These are phyloP conservation scores for Aspergillus leporis DNA, from an alignment of 495 filamentous ascomycete genomes.

Conservation along the genomic window DNA sequence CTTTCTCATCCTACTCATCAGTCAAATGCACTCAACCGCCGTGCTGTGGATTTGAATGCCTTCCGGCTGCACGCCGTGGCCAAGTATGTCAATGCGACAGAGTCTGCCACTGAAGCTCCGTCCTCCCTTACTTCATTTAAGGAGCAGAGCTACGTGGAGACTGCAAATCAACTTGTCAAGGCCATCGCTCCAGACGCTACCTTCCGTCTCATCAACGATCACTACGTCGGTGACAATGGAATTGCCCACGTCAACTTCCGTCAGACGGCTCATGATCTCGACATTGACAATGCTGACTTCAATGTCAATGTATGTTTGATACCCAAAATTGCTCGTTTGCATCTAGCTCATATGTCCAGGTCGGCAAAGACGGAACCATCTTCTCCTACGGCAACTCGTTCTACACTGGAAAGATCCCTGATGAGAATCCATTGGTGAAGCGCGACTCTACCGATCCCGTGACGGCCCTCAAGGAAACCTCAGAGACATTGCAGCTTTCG, in stretches of 20 bases:
- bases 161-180: conserved; percentile 8
- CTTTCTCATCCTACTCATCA: not conserved
- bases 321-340: not conserved
- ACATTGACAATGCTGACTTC: conserved; percentile 57
- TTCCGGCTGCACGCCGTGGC: not conserved
- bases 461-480: conserved; percentile 4
- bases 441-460: conserved; percentile 5
- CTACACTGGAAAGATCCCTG: conserved; percentile 10
- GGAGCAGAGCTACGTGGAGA: conserved; percentile 9
- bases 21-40: not conserved
- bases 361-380: conserved; percentile 16
- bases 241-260: conserved; percentile 55
- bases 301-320: conserved; percentile 51
- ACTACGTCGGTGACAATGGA: conserved; percentile 36
- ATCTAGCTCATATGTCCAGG: not conserved
- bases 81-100: not conserved
- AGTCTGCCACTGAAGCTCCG: not conserved
- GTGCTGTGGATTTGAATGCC: not conserved
- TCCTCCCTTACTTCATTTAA: not conserved
- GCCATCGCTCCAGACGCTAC: not conserved
- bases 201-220: conserved; percentile 14
- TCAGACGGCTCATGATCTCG: conserved; percentile 51
- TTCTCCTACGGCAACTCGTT: conserved; percentile 18
- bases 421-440: conserved; percentile 1
- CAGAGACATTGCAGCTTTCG: conserved; percentile 1